A percentile compares a stretch with the other conserved stretches of the same genome.
Evolutionary conservation across 495 filamentous ascomycete genomes (phyloP).

Genomic region (Neurospora intermedia): DNA sequence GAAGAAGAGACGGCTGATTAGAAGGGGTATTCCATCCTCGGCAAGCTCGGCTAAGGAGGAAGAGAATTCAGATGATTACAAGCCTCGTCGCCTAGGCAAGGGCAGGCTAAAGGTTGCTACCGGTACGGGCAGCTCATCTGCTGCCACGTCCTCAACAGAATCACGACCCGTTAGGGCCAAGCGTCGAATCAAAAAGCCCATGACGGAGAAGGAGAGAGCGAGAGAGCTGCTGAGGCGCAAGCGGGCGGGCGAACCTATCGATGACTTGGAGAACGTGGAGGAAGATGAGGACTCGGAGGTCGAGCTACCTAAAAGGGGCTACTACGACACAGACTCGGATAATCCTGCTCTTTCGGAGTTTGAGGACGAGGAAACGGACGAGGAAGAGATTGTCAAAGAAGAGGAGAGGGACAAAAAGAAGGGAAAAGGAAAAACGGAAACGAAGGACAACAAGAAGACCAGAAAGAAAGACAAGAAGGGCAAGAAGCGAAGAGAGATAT

Average conservation of each 20-base stretch:
- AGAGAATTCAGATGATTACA: not conserved
- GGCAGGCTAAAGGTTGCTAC: not conserved
- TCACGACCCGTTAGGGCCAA: not conserved
- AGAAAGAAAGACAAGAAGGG: not conserved
- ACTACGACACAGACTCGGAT: conserved; percentile 36
- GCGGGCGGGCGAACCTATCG: conserved; percentile 45
- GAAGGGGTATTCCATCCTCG: not conserved
- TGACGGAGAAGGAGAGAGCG: conserved; percentile 19
- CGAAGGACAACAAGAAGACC: conserved; percentile 6
- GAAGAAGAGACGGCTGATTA: not conserved
- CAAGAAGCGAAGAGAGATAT: not conserved
- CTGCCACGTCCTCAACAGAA: not conserved
- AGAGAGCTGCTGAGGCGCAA: conserved; percentile 18
- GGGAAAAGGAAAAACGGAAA: not conserved
- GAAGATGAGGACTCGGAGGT: conserved; percentile 15
- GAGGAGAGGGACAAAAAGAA: conserved; percentile 5
- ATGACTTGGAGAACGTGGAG: conserved; percentile 28
- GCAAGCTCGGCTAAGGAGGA: not conserved
- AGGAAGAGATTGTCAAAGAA: conserved; percentile 20
- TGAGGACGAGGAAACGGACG: conserved; percentile 29
- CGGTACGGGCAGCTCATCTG: not conserved
- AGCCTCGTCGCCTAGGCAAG: not conserved
- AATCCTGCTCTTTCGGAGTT: conserved; percentile 30
- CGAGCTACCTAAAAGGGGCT: conserved; percentile 9
- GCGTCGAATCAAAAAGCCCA: not conserved